Evolutionary conservation across 2,329 filamentous ascomycete species (phyloP).

Genomic region (Stachybotrys elegans): DNA sequence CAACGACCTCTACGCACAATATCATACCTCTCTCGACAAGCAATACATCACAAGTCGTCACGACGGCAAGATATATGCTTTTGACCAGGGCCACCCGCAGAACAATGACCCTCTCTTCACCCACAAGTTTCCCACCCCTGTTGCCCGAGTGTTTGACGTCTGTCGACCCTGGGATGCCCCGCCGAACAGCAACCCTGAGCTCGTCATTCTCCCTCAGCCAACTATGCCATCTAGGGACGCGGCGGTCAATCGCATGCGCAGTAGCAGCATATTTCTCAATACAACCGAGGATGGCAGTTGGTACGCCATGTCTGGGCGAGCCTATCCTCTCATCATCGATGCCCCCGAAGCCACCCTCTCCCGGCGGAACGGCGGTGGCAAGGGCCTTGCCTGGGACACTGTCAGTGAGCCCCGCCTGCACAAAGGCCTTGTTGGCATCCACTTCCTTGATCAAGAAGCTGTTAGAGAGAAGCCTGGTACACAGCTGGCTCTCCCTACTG

Average conservation of each 20-base stretch:
- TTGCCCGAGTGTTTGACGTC: constrained; percentile 85
- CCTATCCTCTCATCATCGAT: constrained; percentile 80
- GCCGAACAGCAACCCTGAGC: constrained; percentile 61
- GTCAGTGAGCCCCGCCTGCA: constrained; percentile 44
- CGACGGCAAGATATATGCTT: constrained; percentile 77
- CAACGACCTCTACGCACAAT: constrained; percentile 79
- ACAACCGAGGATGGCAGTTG: constrained; percentile 81
- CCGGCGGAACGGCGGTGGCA: constrained; percentile 43
- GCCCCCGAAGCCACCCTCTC: constrained; percentile 45
- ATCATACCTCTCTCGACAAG: constrained; percentile 73
- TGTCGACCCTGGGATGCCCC: constrained; percentile 65
- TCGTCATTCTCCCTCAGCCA: constrained; percentile 85
- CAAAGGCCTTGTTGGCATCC: constrained; percentile 65
- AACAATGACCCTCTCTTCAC: constrained; percentile 55
- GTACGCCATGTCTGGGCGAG: constrained; percentile 86
- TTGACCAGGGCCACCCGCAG: constrained; percentile 59
- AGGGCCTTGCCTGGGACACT: constrained; percentile 26
- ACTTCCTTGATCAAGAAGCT: constrained; percentile 42
- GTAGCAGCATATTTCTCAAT: constrained; percentile 75
- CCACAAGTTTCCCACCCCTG: constrained; percentile 68
- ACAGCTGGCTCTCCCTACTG: constrained; percentile 29
- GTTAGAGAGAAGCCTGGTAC: constrained; percentile 30
- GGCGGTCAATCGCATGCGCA: constrained; percentile 46
- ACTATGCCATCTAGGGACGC: constrained; percentile 53
- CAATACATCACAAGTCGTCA: constrained; percentile 85